Evolutionary conservation across 2,329 filamentous ascomycete genomes (phyloP).

Genomic region (Calonectria honghensis): DNA sequence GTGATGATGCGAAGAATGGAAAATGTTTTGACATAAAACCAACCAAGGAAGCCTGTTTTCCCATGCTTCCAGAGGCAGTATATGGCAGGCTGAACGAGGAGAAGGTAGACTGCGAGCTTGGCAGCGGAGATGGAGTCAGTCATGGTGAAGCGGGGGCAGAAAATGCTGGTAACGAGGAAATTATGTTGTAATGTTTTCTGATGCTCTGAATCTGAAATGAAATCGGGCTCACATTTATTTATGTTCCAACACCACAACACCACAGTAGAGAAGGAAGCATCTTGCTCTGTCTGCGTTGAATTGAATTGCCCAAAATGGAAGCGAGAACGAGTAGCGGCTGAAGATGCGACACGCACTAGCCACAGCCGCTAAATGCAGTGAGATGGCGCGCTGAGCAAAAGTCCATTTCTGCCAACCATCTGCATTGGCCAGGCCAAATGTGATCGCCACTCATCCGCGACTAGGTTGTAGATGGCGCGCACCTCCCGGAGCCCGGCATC

Average conservation of each 20-base stretch:
- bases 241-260: not conserved
- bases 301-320: slow-evolving; percentile 24
- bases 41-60: slow-evolving; percentile 37
- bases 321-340: slow-evolving; percentile 26
- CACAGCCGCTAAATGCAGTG: slow-evolving; percentile 6
- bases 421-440: slow-evolving; percentile 35
- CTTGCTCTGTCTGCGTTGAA: not conserved
- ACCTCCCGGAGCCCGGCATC: slow-evolving; percentile 45
- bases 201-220: not conserved
- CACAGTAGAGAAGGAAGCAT: not conserved
- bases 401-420: not conserved
- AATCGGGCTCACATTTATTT: not conserved
- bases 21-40: slow-evolving; percentile 39
- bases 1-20: slow-evolving; percentile 36
- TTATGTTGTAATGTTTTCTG: not conserved
- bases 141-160: slow-evolving; percentile 4
- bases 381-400: slow-evolving; percentile 20
- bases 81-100: slow-evolving; percentile 30
- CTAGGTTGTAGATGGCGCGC: slow-evolving; percentile 39
- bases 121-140: slow-evolving; percentile 35
- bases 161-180: not conserved
- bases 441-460: slow-evolving; percentile 39
- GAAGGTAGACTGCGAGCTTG: slow-evolving; percentile 37
- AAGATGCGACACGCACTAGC: slow-evolving; percentile 16
- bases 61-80: slow-evolving; percentile 40